Base-by-base conservation (phyloP, 805 yeast genomes). In the Jamesozyma jinghongensis region DNA sequence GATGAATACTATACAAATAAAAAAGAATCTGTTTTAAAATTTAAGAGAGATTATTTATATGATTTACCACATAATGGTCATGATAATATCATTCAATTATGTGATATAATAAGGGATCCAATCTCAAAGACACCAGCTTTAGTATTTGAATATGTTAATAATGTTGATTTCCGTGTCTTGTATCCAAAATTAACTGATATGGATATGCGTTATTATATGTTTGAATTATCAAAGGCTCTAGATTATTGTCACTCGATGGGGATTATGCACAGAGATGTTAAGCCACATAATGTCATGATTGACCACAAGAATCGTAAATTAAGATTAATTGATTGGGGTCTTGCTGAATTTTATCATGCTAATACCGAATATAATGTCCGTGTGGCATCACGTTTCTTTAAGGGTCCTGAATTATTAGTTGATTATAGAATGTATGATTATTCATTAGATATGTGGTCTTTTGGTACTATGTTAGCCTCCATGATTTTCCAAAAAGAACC, bases 211-310 rank as follows among this genome's bases (percentile, higher is more conserved):
- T 85, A 71, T 66, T 87, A 88, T 61, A 82, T 87, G 73, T 77
- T 75, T 46, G 85, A 85, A 62, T 68, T 87, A 41, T 70, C 88
- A 47, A 79, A 74, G 52, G 96, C 96, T 11, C 69, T 88, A 50
- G 95, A 88, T 58, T 88, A 75, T 60, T 79, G 88, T 31, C 97
- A 88, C 63, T 84, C 95, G 11, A 83, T 83, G 86, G 97, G 97
- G 18, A 85, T 88, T 45, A 87, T 88, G 79, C 97, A 88, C 58
- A 72, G 97, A 59, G 97, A 88, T 63, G 95, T 88, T 41, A 88
- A 88, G 62, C 97, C 97, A 10, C 95, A 88, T 55, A 88, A 88
- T 62, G 84, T 88, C 48, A 88, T 88, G 95, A 88, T 88, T 51
- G 96, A 88, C 61, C 95, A 85, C 41, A 66, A 71, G 45, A 73